phyloP scores from a whole-genome alignment of 2,329 filamentous ascomycete species.

The Monosporascus sp. region DNA sequence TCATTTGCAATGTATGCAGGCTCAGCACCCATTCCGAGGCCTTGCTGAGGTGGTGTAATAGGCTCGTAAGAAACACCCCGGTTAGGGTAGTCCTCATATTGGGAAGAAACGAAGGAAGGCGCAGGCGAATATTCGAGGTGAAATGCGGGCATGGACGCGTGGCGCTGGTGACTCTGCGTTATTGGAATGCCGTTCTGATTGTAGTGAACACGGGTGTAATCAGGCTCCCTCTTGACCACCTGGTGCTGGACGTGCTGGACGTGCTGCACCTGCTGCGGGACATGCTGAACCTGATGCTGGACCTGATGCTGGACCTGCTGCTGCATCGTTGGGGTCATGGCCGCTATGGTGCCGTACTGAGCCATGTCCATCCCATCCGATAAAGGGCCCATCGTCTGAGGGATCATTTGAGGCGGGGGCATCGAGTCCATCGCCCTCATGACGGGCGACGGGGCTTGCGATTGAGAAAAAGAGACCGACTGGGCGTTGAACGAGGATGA shows the following conservation, averaged over 20 bases:
- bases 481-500: constrained; percentile 92
- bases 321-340: constrained; percentile 63
- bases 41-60: constrained; percentile 90
- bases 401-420: constrained; percentile 83
- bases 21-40: constrained; percentile 73
- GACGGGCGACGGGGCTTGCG: constrained; percentile 81
- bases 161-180: constrained; percentile 77
- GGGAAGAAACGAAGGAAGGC: constrained; percentile 96
- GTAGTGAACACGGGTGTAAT: constrained; percentile 77
- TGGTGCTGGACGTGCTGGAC: constrained; percentile 41
- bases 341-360: constrained; percentile 61
- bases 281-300: constrained; percentile 55
- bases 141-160: constrained; percentile 98
- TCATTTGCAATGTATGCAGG: constrained; percentile 97
- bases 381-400: constrained; percentile 51
- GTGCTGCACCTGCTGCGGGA: constrained; percentile 54
- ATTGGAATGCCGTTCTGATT: constrained; percentile 88
- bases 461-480: constrained; percentile 61
- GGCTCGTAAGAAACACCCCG: constrained; percentile 95
- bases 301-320: constrained; percentile 53
- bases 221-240: constrained; percentile 82
- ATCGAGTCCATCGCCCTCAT: constrained; percentile 89
- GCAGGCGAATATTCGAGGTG: constrained; percentile 94
- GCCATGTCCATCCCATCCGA: constrained; percentile 67
- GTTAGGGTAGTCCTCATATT: constrained; percentile 97